Evolutionary conservation across 2,329 filamentous ascomycete species (phyloP).

Genomic region (Colletotrichum zoysiae): DNA sequence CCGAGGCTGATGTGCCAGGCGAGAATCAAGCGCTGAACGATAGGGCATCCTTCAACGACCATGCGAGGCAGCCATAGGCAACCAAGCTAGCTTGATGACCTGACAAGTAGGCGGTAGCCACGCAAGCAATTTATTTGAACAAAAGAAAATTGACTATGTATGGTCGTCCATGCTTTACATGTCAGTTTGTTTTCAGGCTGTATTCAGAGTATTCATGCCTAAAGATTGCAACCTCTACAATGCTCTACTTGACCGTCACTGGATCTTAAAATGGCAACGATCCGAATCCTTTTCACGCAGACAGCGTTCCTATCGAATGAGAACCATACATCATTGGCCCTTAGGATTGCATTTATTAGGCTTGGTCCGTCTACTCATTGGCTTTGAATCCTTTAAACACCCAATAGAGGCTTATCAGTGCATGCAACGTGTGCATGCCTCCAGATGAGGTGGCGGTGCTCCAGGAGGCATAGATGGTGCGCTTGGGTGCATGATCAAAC

Average conservation of each 20-base stretch:
- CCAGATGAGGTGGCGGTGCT: not conserved
- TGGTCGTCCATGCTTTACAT: not conserved
- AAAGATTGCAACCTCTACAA: not conserved
- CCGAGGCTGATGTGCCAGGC: not conserved
- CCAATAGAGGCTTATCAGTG: not conserved
- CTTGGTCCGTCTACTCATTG: not conserved
- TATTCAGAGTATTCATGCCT: not conserved
- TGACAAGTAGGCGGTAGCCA: not conserved
- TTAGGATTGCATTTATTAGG: not conserved
- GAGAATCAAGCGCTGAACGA: not conserved
- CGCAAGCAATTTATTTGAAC: not conserved
- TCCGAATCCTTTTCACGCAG: rapidly evolving
- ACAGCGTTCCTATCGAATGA: not conserved
- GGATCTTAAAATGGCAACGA: not conserved
- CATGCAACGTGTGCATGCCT: not conserved
- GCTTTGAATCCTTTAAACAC: not conserved
- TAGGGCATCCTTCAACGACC: not conserved
- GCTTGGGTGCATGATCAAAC: not conserved
- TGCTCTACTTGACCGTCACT: not conserved
- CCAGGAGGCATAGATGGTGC: not conserved
- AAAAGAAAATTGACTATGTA: too few relatives aligned
- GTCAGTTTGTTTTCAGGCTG: not conserved
- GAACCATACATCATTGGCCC: not conserved
- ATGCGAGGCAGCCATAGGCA: not conserved
- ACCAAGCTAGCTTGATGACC: not conserved